A percentile compares a stretch with the other conserved stretches of the same genome.
Evolutionary conservation across 2,329 filamentous ascomycete species (phyloP).

Genomic region (Dactylellina parvicollis): DNA sequence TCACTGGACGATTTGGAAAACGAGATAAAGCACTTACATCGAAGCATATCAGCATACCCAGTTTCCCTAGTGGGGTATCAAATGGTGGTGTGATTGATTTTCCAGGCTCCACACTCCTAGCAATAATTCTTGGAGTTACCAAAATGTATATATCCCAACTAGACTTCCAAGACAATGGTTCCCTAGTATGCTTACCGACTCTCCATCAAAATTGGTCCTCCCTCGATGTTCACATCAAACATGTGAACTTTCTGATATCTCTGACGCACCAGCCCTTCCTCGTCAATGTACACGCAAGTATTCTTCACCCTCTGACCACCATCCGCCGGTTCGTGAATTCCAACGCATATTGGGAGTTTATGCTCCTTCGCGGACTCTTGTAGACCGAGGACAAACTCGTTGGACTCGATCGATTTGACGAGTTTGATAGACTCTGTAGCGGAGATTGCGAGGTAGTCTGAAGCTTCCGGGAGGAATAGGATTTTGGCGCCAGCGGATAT

Average conservation of each 20-base stretch:
- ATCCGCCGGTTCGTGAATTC: conserved; percentile 78
- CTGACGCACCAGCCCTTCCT: conserved; percentile 68
- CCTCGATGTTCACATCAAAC: conserved; percentile 76
- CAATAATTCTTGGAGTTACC: too few species aligned
- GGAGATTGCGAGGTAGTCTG: conserved; percentile 82
- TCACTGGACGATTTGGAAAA: too few species aligned
- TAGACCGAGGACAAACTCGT: conserved; percentile 80
- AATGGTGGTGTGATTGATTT: conserved; percentile 74
- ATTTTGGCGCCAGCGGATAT: conserved; percentile 81
- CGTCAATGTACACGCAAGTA: conserved; percentile 74
- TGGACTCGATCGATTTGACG: conserved; percentile 72
- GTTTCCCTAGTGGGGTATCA: conserved; percentile 75
- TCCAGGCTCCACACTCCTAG: conserved; percentile 73
- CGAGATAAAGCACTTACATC: conserved; percentile 67
- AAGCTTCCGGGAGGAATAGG: conserved; percentile 91
- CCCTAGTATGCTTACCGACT: conserved; percentile 67
- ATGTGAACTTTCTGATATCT: conserved; percentile 90
- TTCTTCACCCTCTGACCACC: conserved; percentile 69
- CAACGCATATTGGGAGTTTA: conserved; percentile 80
- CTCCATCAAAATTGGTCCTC: conserved; percentile 70
- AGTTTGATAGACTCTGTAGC: conserved; percentile 75
- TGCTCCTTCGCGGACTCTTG: conserved; percentile 73
- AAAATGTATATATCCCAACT: conserved; percentile 47
- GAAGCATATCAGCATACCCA: conserved; percentile 88
- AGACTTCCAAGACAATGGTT: too few species aligned